A percentile compares a stretch with the other conserved stretches of the same genome.
Conservation (phyloP, 2,329 filamentous ascomycete species). For the Aspergillus brunneoviolaceus region DNA sequence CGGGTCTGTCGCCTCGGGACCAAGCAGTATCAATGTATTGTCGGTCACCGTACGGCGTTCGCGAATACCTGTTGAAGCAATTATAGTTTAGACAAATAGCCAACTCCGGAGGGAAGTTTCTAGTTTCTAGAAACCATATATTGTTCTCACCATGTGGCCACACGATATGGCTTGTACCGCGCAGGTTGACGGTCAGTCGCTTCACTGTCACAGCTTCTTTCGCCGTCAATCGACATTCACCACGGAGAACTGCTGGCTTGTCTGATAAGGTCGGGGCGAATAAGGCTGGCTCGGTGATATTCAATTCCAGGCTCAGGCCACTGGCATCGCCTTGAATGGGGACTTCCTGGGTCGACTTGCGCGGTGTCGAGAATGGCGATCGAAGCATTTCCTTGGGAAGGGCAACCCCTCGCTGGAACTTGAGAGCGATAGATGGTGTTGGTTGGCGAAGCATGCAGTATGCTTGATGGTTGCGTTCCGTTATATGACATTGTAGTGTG, state of each 20-base stretch:
- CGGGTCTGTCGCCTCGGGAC: background rate
- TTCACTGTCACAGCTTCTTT: conserved; percentile 10
- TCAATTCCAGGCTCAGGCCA: conserved; percentile 10
- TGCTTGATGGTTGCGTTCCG: background rate
- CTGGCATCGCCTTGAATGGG: background rate
- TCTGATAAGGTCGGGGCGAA: conserved; percentile 16
- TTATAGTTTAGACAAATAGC: background rate
- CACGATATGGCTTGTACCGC: conserved; percentile 12
- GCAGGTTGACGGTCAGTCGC: conserved; percentile 12
- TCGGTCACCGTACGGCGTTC: conserved; percentile 12
- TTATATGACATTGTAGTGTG: background rate
- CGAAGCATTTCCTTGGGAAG: conserved; percentile 6
- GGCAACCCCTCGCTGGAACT: background rate
- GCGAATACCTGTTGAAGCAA: conserved; percentile 7
- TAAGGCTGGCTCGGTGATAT: conserved; percentile 14
- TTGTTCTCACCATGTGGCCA: conserved; percentile 16
- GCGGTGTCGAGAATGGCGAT: background rate
- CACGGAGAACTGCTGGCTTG: conserved; percentile 17
- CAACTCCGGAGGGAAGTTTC: background rate
- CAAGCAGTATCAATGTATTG: conserved; percentile 10
- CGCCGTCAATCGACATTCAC: conserved; percentile 12
- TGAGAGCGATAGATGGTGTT: background rate
- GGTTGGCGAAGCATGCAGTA: background rate
- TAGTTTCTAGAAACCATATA: background rate
- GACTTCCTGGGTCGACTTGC: background rate